Percentiles rank a stretch among this genome's conserved stretches.
Evolutionary conservation across 495 filamentous ascomycete genomes (phyloP).

Genomic region (Penicillium mononematosum): DNA sequence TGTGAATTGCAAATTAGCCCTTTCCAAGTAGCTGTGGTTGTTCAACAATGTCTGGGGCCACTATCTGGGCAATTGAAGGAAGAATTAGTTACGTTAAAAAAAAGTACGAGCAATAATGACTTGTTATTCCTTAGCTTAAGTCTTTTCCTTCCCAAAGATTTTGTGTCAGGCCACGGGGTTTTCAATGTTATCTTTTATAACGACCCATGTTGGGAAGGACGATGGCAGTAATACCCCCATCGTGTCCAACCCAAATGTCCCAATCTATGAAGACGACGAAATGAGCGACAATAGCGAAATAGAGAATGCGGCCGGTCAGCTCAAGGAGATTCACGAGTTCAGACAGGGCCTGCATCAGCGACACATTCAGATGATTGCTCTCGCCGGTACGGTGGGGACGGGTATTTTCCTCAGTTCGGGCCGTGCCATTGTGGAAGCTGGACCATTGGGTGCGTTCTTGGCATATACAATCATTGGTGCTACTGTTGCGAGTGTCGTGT

Average conservation of each 20-base stretch:
- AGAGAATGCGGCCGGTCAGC: constrained; percentile 12
- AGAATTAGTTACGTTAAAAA: background rate
- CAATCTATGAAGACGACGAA: constrained; percentile 7
- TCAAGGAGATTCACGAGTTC: constrained; percentile 10
- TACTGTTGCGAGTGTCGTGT: constrained; percentile 20
- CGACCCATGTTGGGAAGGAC: background rate
- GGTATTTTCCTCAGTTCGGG: constrained; percentile 47
- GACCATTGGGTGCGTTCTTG: constrained; percentile 52
- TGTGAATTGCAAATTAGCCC: constrained; percentile 1
- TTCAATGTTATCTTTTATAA: background rate
- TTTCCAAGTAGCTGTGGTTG: background rate
- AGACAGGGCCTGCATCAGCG: constrained; percentile 21
- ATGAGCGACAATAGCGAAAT: constrained; percentile 2
- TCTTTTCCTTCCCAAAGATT: background rate
- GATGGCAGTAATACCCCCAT: constrained; percentile 5
- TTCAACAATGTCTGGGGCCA: background rate
- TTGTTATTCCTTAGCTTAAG: background rate
- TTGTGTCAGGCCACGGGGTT: background rate
- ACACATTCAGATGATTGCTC: constrained; percentile 43
- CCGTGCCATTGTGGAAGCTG: constrained; percentile 54
- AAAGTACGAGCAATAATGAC: constrained; percentile 1
- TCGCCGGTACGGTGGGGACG: constrained; percentile 40
- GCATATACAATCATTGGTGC: constrained; percentile 30
- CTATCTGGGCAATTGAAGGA: background rate
- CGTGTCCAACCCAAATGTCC: background rate